These are phyloP conservation scores for Ceratopteris richardii DNA, from an alignment of 75 land plant species.

Conservation along the genomic window DNA sequence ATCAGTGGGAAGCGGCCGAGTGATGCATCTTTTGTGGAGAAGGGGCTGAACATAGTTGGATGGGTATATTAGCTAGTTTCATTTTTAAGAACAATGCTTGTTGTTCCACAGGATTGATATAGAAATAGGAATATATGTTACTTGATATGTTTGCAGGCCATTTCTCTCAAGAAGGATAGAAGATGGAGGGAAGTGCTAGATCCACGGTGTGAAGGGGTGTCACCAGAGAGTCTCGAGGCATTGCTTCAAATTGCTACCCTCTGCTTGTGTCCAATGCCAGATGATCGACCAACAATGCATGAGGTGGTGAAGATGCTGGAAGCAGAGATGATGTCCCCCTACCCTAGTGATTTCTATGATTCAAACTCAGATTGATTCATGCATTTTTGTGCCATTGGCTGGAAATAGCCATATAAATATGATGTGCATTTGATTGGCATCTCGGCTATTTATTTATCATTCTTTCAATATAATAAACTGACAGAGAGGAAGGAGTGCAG, in stretches of 20 bases:
- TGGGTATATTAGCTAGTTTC: constrained; percentile 59
- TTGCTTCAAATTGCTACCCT: constrained; percentile 61
- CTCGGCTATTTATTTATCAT: too few species aligned
- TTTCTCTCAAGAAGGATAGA: constrained; percentile 41
- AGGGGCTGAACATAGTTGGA: constrained; percentile 80
- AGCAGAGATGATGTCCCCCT: constrained; percentile 76
- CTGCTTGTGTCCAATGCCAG: constrained; percentile 69
- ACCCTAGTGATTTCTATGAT: constrained; percentile 68
- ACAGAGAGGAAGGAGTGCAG: too few species aligned
- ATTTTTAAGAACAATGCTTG: background rate
- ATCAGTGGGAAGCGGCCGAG: constrained; percentile 90
- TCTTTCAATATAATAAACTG: too few species aligned
- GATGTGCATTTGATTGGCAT: too few species aligned
- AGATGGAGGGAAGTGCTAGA: constrained; percentile 60
- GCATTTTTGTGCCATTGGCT: background rate
- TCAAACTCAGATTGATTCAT: constrained; percentile 14
- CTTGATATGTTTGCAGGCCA: constrained; percentile 40
- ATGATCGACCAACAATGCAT: constrained; percentile 77
- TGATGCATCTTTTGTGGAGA: constrained; percentile 60
- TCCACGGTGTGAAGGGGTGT: constrained; percentile 38
- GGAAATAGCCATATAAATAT: too few species aligned
- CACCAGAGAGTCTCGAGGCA: constrained; percentile 58
- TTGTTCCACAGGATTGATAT: background rate
- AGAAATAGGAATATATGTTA: background rate
- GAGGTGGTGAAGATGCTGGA: constrained; percentile 74